A percentile compares a stretch with the other conserved stretches of the same genome.
phyloP scores from a whole-genome alignment of 768 basidiomycete genomes.

The Jaapia argillacea region DNA sequence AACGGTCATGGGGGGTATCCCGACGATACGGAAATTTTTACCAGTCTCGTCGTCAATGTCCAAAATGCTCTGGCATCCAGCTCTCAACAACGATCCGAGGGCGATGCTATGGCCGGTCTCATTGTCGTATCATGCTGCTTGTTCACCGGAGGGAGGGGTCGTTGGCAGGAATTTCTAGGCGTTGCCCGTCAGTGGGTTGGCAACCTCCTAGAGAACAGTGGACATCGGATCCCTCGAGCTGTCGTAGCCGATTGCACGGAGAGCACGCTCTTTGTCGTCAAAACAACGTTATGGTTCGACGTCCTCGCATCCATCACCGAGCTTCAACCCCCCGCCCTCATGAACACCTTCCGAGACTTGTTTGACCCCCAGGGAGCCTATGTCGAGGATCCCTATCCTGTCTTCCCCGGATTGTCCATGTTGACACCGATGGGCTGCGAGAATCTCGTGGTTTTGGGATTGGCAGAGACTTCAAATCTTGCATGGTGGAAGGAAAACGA shows the following conservation, averaged over 20 bases:
- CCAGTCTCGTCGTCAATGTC: no score
- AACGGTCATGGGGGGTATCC: no score
- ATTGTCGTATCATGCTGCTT: conserved; percentile 70
- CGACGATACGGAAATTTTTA: no score
- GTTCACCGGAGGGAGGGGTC: conserved; percentile 66
- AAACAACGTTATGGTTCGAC: conserved; percentile 83
- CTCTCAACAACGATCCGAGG: conserved; percentile 18
- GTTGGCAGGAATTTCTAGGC: conserved; percentile 58
- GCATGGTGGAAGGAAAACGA: conserved; percentile 53
- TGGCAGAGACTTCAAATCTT: conserved; percentile 63
- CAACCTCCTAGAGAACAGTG: conserved; percentile 29
- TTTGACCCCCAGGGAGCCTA: conserved; percentile 38
- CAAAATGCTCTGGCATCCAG: no score
- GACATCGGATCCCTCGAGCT: conserved; percentile 28
- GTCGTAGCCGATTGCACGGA: conserved; percentile 35
- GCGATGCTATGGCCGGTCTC: conserved; percentile 72
- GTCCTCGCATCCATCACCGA: conserved; percentile 72
- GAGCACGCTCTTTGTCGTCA: conserved; percentile 64
- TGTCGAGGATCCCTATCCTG: conserved; percentile 22
- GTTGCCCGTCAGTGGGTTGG: conserved; percentile 50
- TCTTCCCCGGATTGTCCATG: conserved; percentile 44
- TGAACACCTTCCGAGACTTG: conserved; percentile 42
- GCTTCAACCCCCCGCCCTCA: conserved; percentile 45
- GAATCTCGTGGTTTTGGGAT: conserved; percentile 66
- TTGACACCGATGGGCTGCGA: conserved; percentile 80